Percentiles rank a stretch among this genome's conserved stretches.
Conservation (phyloP, 73 alveolate genomes). For the Paramecium sonneborni region DNA sequence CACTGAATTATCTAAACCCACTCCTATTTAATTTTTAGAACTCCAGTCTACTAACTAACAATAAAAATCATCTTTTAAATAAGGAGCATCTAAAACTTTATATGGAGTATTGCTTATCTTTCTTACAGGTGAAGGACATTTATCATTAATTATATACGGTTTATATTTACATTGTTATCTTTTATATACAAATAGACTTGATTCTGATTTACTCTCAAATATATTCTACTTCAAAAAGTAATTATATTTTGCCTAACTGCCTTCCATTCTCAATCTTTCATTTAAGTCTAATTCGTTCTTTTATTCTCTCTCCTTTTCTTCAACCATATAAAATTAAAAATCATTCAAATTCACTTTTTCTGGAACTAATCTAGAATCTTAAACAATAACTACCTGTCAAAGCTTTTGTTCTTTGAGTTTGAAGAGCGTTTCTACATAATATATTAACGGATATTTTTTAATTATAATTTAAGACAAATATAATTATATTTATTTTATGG, state of each 20-base stretch:
- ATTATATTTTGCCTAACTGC: conserved; percentile 4
- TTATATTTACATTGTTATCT: neutral
- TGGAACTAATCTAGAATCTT: neutral
- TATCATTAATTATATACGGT: neutral
- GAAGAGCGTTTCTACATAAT: neutral
- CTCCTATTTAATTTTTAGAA: conserved; percentile 42
- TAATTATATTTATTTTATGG: conserved; percentile 5
- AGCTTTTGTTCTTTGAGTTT: neutral
- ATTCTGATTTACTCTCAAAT: neutral
- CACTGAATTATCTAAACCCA: conserved; percentile 58
- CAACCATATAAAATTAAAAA: neutral
- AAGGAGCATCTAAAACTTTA: conserved; percentile 99
- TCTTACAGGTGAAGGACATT: conserved; percentile 60
- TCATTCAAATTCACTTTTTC: conserved; percentile 5
- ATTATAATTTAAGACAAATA: neutral
- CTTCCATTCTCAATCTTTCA: neutral
- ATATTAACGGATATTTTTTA: conserved; percentile 24
- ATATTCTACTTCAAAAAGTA: neutral
- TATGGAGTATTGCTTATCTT: conserved; percentile 90
- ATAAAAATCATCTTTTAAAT: conserved; percentile 81
- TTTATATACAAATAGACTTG: conserved; percentile 7
- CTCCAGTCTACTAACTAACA: conserved; percentile 63
- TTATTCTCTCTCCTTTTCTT: neutral
- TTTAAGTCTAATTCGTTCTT: neutral
- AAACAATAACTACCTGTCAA: neutral